Evolutionary conservation across 129 eudicot species (phyloP).

Genomic region (Rutidosis leptorrhynchoides): DNA sequence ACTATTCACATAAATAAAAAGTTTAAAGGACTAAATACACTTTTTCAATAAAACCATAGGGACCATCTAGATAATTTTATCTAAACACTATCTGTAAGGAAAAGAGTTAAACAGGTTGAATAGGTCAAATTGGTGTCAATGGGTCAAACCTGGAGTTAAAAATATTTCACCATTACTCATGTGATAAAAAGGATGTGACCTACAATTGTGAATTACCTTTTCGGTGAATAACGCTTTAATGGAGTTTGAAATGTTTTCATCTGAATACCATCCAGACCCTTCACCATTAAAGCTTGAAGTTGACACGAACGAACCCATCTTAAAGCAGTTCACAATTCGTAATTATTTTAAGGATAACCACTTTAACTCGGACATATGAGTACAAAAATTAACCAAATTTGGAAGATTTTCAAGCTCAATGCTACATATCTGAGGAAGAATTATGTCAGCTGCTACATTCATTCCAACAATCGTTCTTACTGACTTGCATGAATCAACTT

Average conservation of each 20-base stretch:
- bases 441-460: conserved; percentile 18
- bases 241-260: conserved; percentile 24
- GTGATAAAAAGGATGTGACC: background rate
- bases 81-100: background rate
- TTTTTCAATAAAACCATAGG: too few relatives aligned
- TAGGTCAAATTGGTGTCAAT: background rate
- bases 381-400: conserved; percentile 29
- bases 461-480: conserved; percentile 33
- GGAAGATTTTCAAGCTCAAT: conserved; percentile 46
- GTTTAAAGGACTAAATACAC: too few relatives aligned
- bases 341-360: conserved; percentile 40
- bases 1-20: too few relatives aligned
- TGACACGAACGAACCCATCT: conserved; percentile 32
- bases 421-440: conserved; percentile 33
- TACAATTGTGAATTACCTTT: conserved; percentile 27
- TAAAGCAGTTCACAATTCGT: conserved; percentile 29
- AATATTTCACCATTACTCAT: background rate
- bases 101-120: background rate
- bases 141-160: background rate
- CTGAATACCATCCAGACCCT: conserved; percentile 16
- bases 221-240: conserved; percentile 26
- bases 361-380: conserved; percentile 20
- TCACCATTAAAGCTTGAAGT: conserved; percentile 25
- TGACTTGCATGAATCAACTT: conserved; percentile 29
- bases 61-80: too few relatives aligned